Conservation (phyloP, 1,284 basidiomycete species). For the Tilletia indica region DNA sequence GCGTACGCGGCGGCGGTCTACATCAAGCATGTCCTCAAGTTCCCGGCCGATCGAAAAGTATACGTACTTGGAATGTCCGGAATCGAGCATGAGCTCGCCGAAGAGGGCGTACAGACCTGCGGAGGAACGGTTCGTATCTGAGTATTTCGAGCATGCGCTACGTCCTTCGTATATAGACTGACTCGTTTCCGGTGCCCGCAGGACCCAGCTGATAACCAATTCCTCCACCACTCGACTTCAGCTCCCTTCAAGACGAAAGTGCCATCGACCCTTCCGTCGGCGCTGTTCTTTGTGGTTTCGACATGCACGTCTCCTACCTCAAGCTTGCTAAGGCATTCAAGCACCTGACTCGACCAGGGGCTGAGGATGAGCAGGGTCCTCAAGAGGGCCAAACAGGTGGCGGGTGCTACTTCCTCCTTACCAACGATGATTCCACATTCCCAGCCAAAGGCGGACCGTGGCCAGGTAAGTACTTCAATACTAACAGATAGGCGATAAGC, state of each 20-base stretch:
- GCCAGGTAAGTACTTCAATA: constrained; percentile 63
- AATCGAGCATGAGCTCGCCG: constrained; percentile 84
- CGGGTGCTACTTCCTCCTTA: constrained; percentile 81
- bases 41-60: constrained; percentile 87
- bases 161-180: not conserved
- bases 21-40: constrained; percentile 79
- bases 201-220: constrained; percentile 78
- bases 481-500: too few relatives aligned
- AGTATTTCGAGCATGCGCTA: not conserved
- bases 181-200: constrained; percentile 52
- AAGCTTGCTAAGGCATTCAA: constrained; percentile 91
- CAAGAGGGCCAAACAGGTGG: constrained; percentile 64
- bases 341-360: constrained; percentile 58
- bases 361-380: constrained; percentile 33
- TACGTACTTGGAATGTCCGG: constrained; percentile 93
- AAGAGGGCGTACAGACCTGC: constrained; percentile 74
- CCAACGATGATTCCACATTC: constrained; percentile 89
- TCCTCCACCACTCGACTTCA: constrained; percentile 70
- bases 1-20: constrained; percentile 92
- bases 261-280: constrained; percentile 74
- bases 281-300: constrained; percentile 80
- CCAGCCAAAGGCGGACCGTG: constrained; percentile 75
- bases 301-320: constrained; percentile 66
- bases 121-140: constrained; percentile 75
- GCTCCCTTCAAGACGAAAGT: constrained; percentile 60